A percentile compares a stretch with the other conserved stretches of the same genome.
These are phyloP conservation scores for Yarrowia sp. DNA, from an alignment of 805 yeast genomes.

Conservation along the genomic window DNA sequence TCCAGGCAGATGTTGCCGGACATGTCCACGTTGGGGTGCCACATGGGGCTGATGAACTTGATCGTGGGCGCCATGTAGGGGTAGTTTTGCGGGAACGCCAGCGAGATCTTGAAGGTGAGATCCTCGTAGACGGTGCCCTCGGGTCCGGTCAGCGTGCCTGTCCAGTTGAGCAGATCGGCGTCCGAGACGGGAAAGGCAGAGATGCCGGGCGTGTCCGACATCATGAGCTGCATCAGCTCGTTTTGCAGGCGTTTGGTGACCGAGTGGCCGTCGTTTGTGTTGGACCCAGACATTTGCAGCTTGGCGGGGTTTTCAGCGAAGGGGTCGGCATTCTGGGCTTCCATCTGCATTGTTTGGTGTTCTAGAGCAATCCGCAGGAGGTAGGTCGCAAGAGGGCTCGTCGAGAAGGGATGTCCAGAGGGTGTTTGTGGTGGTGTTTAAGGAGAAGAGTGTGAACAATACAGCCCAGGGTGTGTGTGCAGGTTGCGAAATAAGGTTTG, in stretches of 20 bases:
- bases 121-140: constrained; percentile 55
- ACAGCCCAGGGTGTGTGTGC: no score
- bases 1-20: constrained; percentile 65
- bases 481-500: no score
- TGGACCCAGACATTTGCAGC: constrained; percentile 21
- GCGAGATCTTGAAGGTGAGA: constrained; percentile 49
- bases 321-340: constrained; percentile 23
- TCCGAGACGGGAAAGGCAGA: constrained; percentile 56
- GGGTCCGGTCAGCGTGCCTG: constrained; percentile 59
- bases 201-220: constrained; percentile 50
- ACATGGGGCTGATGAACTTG: constrained; percentile 57
- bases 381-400: no score
- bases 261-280: constrained; percentile 45
- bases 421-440: not conserved
- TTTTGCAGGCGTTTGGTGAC: constrained; percentile 52
- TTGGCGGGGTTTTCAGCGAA: constrained; percentile 22
- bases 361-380: constrained; percentile 3
- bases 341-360: not conserved
- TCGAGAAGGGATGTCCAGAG: not conserved
- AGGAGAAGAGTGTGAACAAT: not conserved
- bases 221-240: constrained; percentile 54
- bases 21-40: constrained; percentile 66
- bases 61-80: constrained; percentile 60
- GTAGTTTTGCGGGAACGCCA: constrained; percentile 54
- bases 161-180: constrained; percentile 54